Conservation (phyloP, 2,329 filamentous ascomycete species). For the Passalora sequoiae region DNA sequence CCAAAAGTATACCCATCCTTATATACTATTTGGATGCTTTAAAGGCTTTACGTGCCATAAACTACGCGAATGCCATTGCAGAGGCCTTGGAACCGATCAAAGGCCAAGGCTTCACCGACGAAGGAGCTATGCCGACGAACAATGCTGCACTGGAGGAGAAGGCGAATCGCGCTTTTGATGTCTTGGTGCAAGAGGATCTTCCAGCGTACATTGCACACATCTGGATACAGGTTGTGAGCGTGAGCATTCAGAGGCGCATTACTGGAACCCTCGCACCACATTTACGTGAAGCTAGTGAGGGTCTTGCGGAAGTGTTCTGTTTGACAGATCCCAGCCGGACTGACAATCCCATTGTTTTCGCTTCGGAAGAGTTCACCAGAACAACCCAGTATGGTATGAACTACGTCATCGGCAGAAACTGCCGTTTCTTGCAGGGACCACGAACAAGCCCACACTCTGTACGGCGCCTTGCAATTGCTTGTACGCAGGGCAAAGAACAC, state of each 20-base stretch:
- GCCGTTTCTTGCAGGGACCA: conserved; percentile 71
- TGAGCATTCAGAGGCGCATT: conserved; percentile 62
- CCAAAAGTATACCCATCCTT: conserved; percentile 59
- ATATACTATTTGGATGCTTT: conserved; percentile 67
- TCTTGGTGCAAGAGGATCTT: conserved; percentile 61
- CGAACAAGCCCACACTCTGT: conserved; percentile 62
- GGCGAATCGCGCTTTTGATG: conserved; percentile 59
- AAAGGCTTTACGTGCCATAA: conserved; percentile 66
- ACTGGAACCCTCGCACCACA: conserved; percentile 61
- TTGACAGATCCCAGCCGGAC: conserved; percentile 66
- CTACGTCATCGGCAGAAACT: conserved; percentile 71
- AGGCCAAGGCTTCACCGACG: conserved; percentile 52
- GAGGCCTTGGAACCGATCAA: conserved; percentile 55
- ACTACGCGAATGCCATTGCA: conserved; percentile 65
- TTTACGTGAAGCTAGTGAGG: conserved; percentile 65
- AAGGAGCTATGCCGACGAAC: conserved; percentile 47
- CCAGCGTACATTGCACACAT: conserved; percentile 66
- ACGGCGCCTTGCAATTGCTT: conserved; percentile 56
- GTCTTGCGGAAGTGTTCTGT: conserved; percentile 71
- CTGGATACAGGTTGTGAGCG: conserved; percentile 64
- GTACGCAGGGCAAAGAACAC: conserved; percentile 61
- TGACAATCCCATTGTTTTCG: conserved; percentile 73
- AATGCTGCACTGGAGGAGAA: conserved; percentile 59
- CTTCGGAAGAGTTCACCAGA: conserved; percentile 69
- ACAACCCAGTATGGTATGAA: conserved; percentile 70